A percentile compares a stretch with the other conserved stretches of the same genome.
phyloP scores from a whole-genome alignment of 768 basidiomycete genomes.

The Leccinum subgranulosum region DNA sequence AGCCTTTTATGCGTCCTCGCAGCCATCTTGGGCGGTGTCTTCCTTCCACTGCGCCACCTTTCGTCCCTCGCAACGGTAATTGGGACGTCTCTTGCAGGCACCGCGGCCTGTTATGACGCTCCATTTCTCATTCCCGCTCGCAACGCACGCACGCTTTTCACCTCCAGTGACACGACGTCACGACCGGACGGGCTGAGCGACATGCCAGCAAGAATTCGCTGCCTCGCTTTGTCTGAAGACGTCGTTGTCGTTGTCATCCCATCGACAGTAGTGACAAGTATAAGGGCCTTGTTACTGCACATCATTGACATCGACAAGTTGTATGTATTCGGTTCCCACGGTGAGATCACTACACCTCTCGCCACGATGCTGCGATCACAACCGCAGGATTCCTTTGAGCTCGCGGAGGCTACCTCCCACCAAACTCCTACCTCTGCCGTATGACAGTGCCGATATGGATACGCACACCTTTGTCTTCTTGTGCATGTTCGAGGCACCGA shows the following conservation, averaged over 20 bases:
- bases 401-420: no score
- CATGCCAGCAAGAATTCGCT: not conserved
- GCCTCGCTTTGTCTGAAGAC: not conserved
- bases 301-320: no score
- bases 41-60: not conserved
- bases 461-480: slow-evolving; percentile 86
- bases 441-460: slow-evolving; percentile 67
- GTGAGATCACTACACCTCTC: no score
- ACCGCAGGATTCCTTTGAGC: slow-evolving; percentile 63
- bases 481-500: slow-evolving; percentile 26
- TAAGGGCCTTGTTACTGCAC: no score
- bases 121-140: not conserved
- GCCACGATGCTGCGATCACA: slow-evolving; percentile 45
- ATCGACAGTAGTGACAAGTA: not conserved
- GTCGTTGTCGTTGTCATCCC: not conserved
- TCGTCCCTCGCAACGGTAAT: slow-evolving; percentile 7
- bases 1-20: not conserved
- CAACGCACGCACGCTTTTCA: not conserved
- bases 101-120: no score
- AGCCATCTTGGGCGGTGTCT: not conserved
- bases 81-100: not conserved
- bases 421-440: slow-evolving; percentile 39
- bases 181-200: not conserved
- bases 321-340: no score
- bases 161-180: not conserved